phyloP scores from a whole-genome alignment of 2,329 filamentous ascomycete genomes.

The Zymoseptoria crescenta region DNA sequence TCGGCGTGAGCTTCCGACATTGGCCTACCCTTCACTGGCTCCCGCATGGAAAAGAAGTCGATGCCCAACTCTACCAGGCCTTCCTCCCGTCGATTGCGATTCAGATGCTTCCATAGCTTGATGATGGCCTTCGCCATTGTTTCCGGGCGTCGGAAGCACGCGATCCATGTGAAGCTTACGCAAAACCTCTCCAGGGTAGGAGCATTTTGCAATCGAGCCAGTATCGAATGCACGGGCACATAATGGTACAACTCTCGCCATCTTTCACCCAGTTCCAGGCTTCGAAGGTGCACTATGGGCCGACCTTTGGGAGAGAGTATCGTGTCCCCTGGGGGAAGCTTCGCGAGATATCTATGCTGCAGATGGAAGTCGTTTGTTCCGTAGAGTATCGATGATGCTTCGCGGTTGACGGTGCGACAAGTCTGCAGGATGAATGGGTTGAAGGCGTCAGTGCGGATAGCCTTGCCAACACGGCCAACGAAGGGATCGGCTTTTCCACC shows the following conservation, averaged over 20 bases:
- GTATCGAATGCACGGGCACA: neutral
- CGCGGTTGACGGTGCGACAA: neutral
- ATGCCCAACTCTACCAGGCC: neutral
- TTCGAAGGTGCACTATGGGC: too few relatives aligned
- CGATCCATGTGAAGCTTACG: neutral
- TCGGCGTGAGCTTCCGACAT: too few relatives aligned
- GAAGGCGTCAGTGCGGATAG: neutral
- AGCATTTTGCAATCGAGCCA: neutral
- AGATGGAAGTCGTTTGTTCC: neutral
- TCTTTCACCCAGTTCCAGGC: too few relatives aligned
- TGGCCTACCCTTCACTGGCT: too few relatives aligned
- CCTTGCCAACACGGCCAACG: too few relatives aligned
- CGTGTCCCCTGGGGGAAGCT: too few relatives aligned
- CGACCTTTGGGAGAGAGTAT: too few relatives aligned
- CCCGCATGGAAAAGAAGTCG: neutral
- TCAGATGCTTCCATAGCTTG: neutral
- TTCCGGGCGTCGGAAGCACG: neutral
- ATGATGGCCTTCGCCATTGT: neutral
- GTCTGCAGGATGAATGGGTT: neutral
- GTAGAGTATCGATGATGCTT: neutral
- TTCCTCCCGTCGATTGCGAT: neutral
- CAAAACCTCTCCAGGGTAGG: neutral
- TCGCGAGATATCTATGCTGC: too few relatives aligned
- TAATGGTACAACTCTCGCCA: too few relatives aligned
- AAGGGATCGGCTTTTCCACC: too few relatives aligned